phyloP scores from a whole-genome alignment of 1,284 basidiomycete species.

The Tilletia setariae region DNA sequence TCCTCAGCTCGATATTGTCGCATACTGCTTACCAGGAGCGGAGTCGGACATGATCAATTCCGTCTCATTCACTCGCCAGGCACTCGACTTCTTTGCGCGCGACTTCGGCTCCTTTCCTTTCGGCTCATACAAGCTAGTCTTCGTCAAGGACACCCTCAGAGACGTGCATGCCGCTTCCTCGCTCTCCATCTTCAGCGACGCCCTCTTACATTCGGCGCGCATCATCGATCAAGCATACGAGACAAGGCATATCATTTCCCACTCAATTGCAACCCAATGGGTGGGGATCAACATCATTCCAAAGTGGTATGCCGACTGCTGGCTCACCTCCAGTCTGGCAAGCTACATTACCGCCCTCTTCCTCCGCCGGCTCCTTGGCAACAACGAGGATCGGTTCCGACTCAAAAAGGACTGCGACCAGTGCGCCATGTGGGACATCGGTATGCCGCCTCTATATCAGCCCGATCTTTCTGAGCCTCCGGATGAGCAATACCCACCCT shows the following conservation, averaged over 20 bases:
- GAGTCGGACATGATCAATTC: slow-evolving; percentile 69
- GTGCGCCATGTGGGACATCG: slow-evolving; percentile 80
- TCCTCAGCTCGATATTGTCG: slow-evolving; percentile 67
- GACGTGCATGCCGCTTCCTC: slow-evolving; percentile 77
- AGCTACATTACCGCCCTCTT: slow-evolving; percentile 87
- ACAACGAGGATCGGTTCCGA: slow-evolving; percentile 94
- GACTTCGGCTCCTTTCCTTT: slow-evolving; percentile 97
- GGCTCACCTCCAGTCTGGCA: slow-evolving; percentile 90
- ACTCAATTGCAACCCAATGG: slow-evolving; percentile 87
- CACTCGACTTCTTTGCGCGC: slow-evolving; percentile 85
- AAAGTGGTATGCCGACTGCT: slow-evolving; percentile 89
- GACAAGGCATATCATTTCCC: slow-evolving; percentile 77
- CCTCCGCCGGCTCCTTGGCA: slow-evolving; percentile 81
- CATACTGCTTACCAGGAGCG: slow-evolving; percentile 82
- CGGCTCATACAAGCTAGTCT: slow-evolving; percentile 85
- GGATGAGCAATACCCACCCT: slow-evolving; percentile 56
- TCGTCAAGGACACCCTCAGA: slow-evolving; percentile 74
- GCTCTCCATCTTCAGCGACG: slow-evolving; percentile 73
- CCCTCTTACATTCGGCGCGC: slow-evolving; percentile 80
- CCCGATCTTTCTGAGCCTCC: slow-evolving; percentile 73
- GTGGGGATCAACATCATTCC: slow-evolving; percentile 93
- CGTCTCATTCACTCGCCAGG: slow-evolving; percentile 74
- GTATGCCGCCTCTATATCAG: slow-evolving; percentile 89
- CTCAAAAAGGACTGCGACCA: slow-evolving; percentile 95
- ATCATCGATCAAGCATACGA: slow-evolving; percentile 92